These are phyloP conservation scores for Ophiorrhiza pumila DNA, from an alignment of 257 asterid genomes.

Conservation along the genomic window DNA sequence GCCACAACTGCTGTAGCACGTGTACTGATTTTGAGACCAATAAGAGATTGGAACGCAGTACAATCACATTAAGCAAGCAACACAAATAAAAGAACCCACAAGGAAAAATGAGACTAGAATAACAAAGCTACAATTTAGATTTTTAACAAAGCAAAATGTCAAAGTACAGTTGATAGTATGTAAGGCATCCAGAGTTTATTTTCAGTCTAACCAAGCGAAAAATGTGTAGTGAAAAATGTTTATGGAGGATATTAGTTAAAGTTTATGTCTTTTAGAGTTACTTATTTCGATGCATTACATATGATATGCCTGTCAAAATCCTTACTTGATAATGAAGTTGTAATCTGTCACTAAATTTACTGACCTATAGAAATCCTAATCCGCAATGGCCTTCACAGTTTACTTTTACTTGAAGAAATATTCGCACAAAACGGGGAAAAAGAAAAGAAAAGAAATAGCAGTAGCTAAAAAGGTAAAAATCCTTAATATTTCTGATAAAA, in stretches of 20 bases:
- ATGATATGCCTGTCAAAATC: too few species aligned
- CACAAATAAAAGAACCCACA: background rate
- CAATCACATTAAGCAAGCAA: constrained; percentile 14
- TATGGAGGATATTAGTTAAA: background rate
- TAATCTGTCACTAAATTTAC: background rate
- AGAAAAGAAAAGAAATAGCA: too few species aligned
- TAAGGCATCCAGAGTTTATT: background rate
- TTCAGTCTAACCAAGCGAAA: background rate
- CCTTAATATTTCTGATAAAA: too few species aligned
- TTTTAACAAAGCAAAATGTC: background rate
- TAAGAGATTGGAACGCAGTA: constrained; percentile 15
- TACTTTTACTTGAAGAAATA: too few species aligned
- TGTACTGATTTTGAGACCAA: constrained; percentile 37
- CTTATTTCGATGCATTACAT: too few species aligned
- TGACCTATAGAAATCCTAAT: background rate
- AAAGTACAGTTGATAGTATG: background rate
- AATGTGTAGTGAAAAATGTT: background rate
- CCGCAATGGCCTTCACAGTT: background rate
- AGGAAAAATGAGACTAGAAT: background rate
- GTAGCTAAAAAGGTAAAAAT: too few species aligned
- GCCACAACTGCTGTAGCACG: constrained; percentile 66
- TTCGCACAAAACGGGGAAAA: too few species aligned
- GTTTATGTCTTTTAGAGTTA: background rate
- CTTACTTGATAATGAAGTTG: background rate
- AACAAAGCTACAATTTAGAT: too few species aligned